These are phyloP conservation scores for Castanopsis chinensis DNA, from an alignment of 306 rosid species.

Conservation along the genomic window DNA sequence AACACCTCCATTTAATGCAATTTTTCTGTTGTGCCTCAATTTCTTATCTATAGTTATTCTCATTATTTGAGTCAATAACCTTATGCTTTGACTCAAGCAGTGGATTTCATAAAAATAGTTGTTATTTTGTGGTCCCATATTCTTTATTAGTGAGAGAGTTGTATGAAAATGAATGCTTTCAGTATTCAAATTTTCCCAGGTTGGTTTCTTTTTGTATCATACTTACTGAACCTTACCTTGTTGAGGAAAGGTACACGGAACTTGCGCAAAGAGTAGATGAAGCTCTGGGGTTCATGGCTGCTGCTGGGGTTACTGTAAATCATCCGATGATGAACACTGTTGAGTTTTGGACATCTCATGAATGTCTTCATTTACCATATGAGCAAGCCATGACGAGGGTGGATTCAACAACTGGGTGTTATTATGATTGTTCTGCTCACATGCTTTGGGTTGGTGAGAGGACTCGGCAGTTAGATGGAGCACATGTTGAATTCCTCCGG, in stretches of 20 bases:
- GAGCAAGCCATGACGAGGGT: constrained; percentile 48
- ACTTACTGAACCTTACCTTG: background rate
- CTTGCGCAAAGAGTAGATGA: constrained; percentile 46
- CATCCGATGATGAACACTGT: constrained; percentile 44
- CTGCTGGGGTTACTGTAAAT: constrained; percentile 38
- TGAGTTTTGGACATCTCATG: constrained; percentile 50
- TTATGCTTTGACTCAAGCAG: background rate
- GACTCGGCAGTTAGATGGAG: constrained; percentile 47
- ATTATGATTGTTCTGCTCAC: constrained; percentile 45
- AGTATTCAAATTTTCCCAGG: background rate
- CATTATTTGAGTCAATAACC: background rate
- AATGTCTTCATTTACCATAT: constrained; percentile 44
- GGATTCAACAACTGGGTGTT: constrained; percentile 43
- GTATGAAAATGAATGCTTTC: background rate
- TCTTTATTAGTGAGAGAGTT: background rate
- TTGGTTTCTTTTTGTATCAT: background rate
- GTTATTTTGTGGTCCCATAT: background rate
- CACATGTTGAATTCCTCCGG: constrained; percentile 46
- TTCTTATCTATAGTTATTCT: background rate
- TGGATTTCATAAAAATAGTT: background rate
- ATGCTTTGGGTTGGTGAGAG: constrained; percentile 58
- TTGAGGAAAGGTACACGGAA: constrained; percentile 31
- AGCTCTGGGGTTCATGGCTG: constrained; percentile 44
- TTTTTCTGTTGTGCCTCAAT: background rate
- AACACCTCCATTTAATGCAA: background rate